Conservation (phyloP, 768 basidiomycete genomes). For the Suillus alpinus region DNA sequence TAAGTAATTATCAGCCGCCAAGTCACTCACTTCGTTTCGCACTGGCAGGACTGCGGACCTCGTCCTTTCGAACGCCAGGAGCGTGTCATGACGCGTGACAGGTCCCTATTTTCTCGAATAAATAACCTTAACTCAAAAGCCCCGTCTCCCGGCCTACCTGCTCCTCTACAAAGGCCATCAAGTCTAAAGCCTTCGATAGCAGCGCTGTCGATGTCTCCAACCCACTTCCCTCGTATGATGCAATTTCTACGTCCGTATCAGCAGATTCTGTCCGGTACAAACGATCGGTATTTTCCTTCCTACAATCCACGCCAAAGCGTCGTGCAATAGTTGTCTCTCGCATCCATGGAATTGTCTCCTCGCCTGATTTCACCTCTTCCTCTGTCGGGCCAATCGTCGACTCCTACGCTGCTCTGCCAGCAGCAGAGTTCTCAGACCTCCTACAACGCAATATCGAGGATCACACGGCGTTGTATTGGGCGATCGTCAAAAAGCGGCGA, state of each 20-base stretch:
- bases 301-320: not conserved
- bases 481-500: not conserved
- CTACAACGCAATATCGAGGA: not conserved
- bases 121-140: not conserved
- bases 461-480: not conserved
- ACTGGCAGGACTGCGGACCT: too few species aligned
- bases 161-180: not conserved
- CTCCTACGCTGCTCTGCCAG: not conserved
- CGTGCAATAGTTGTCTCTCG: not conserved
- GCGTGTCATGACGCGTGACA: not conserved
- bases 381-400: not conserved
- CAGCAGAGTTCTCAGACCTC: not conserved
- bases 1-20: too few species aligned
- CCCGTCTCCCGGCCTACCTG: not conserved
- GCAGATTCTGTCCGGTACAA: not conserved
- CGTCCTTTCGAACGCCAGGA: too few species aligned
- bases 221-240: not conserved
- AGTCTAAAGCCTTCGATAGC: not conserved
- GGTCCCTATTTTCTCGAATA: not conserved
- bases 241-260: not conserved
- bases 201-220: not conserved
- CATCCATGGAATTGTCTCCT: not conserved
- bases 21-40: too few species aligned
- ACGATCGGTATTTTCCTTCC: not conserved
- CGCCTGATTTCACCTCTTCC: not conserved